A percentile compares a stretch with the other conserved stretches of the same genome.
phyloP scores from a whole-genome alignment of 2,329 filamentous ascomycete genomes.

The Cadophora sp. region DNA sequence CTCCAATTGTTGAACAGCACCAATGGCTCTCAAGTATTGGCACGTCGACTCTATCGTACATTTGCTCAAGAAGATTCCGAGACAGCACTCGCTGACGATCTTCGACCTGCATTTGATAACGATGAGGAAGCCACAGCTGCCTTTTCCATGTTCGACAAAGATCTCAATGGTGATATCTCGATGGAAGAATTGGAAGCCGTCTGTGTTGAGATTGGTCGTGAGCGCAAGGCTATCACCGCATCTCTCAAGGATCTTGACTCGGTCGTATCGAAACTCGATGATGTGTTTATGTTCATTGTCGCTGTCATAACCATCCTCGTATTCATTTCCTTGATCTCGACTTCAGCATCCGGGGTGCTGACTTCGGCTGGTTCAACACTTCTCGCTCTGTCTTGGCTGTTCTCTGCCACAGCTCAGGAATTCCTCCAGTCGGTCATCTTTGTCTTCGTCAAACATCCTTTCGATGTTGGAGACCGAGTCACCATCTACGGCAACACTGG shows the following conservation, averaged over 20 bases:
- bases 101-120: slow-evolving; percentile 79
- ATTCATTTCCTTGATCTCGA: slow-evolving; percentile 87
- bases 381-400: slow-evolving; percentile 91
- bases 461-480: slow-evolving; percentile 93
- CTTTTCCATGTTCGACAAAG: slow-evolving; percentile 93
- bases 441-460: slow-evolving; percentile 96
- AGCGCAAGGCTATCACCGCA: slow-evolving; percentile 94
- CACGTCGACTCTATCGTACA: slow-evolving; percentile 86
- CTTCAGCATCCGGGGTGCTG: slow-evolving; percentile 88
- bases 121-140: slow-evolving; percentile 88
- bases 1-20: slow-evolving; percentile 77
- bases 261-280: slow-evolving; percentile 87
- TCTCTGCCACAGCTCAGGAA: slow-evolving; percentile 91
- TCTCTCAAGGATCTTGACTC: slow-evolving; percentile 95
- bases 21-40: slow-evolving; percentile 79
- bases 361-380: slow-evolving; percentile 87
- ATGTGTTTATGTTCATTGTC: slow-evolving; percentile 88
- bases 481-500: slow-evolving; percentile 92
- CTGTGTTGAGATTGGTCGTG: slow-evolving; percentile 91
- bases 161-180: slow-evolving; percentile 94
- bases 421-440: slow-evolving; percentile 94
- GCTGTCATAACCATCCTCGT: slow-evolving; percentile 81
- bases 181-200: slow-evolving; percentile 94
- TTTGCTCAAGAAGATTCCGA: slow-evolving; percentile 79
- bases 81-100: slow-evolving; percentile 78